phyloP scores from a whole-genome alignment of 768 basidiomycete species.

The Psilocybe subaeruginosa region DNA sequence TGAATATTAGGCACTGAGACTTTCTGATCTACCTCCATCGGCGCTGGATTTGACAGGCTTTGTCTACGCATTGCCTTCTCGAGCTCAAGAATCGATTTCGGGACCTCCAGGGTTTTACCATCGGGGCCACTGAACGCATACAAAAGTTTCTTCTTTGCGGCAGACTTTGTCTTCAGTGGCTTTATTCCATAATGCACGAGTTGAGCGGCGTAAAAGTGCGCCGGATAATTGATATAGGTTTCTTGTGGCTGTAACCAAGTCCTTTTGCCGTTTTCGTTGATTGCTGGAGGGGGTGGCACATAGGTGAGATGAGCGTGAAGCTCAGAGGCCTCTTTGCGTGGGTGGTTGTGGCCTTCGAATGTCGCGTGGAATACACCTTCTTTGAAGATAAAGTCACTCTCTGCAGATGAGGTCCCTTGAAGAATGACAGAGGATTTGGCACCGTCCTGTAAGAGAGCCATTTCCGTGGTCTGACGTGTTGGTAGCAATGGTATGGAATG shows the following conservation, averaged over 20 bases:
- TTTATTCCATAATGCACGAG: slow-evolving; percentile 31
- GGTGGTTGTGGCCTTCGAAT: neutral
- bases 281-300: slow-evolving; percentile 21
- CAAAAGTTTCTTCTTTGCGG: slow-evolving; percentile 28
- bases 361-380: neutral
- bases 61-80: slow-evolving; percentile 18
- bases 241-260: slow-evolving; percentile 22
- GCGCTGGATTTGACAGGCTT: slow-evolving; percentile 17
- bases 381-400: neutral
- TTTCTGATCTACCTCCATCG: neutral
- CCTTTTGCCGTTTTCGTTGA: slow-evolving; percentile 28
- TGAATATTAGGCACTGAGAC: neutral
- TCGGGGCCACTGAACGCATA: slow-evolving; percentile 19
- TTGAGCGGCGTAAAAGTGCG: slow-evolving; percentile 29
- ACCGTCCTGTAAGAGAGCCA: neutral
- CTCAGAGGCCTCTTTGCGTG: slow-evolving; percentile 7
- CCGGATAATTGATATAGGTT: slow-evolving; percentile 22
- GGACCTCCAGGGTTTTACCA: slow-evolving; percentile 22
- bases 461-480: neutral
- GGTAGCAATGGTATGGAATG: neutral
- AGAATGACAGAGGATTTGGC: neutral
- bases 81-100: slow-evolving; percentile 21
- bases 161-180: slow-evolving; percentile 25
- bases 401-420: neutral
- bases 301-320: slow-evolving; percentile 28